Percentiles rank a stretch among this genome's conserved stretches.
These are phyloP conservation scores for Clathrospora elynae DNA, from an alignment of 2,329 filamentous ascomycete genomes.

Conservation along the genomic window DNA sequence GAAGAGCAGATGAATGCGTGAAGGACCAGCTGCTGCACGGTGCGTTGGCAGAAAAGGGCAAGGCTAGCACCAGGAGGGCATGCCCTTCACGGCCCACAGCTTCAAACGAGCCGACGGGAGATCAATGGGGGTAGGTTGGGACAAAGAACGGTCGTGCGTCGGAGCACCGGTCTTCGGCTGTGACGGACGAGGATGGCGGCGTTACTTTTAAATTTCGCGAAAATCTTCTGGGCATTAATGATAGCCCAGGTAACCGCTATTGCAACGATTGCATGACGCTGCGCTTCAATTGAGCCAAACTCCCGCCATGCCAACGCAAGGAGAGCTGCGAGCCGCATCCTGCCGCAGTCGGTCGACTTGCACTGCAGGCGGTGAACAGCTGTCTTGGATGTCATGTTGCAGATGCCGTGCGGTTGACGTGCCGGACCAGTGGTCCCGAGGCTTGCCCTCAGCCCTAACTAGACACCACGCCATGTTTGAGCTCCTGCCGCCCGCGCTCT, in stretches of 20 bases:
- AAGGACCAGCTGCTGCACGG: constrained; percentile 42
- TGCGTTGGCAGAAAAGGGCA: constrained; percentile 42
- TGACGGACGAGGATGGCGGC: constrained; percentile 32
- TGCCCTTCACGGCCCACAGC: too few species aligned
- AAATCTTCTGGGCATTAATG: constrained; percentile 18
- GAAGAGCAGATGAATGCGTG: constrained; percentile 14
- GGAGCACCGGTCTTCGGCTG: constrained; percentile 34
- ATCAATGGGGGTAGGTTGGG: constrained; percentile 26
- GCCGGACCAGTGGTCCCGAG: constrained; percentile 32
- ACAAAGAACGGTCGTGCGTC: constrained; percentile 30
- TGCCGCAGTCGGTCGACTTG: constrained; percentile 17
- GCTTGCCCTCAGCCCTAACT: constrained; percentile 27
- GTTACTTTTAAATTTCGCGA: constrained; percentile 18
- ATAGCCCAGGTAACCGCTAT: constrained; percentile 34
- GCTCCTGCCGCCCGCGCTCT: constrained; percentile 22
- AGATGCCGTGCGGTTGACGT: constrained; percentile 23
- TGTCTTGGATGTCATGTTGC: constrained; percentile 43
- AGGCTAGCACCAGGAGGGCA: constrained; percentile 24
- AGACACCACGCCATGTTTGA: constrained; percentile 37
- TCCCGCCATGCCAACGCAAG: constrained; percentile 9
- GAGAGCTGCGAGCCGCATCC: too few species aligned
- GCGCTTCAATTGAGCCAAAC: constrained; percentile 1
- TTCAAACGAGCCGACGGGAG: constrained; percentile 23
- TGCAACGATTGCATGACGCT: constrained; percentile 10
- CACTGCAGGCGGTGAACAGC: constrained; percentile 36